Conservation (phyloP, 306 rosid species). For the Gastrolobium villosum region DNA sequence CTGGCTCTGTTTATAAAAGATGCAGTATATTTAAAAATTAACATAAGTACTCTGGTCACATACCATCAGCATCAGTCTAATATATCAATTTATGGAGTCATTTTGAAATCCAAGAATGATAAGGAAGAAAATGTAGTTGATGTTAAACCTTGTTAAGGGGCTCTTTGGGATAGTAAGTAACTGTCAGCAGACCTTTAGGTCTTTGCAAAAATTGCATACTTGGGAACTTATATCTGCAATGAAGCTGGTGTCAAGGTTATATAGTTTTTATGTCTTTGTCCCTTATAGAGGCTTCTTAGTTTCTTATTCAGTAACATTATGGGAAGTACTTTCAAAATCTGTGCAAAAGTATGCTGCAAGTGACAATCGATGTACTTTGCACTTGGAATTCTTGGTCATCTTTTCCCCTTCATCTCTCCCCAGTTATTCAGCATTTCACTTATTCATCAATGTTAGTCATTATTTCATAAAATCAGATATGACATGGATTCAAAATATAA, state of each 20-base stretch:
- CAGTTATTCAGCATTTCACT: background rate
- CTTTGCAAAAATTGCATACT: background rate
- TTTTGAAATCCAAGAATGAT: background rate
- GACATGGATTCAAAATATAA: background rate
- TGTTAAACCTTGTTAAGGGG: background rate
- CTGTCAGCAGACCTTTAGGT: slow-evolving; percentile 12
- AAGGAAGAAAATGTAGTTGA: background rate
- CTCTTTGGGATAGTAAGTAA: slow-evolving; percentile 1
- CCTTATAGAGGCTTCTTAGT: slow-evolving; percentile 2
- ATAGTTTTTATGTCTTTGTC: slow-evolving; percentile 11
- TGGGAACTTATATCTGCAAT: background rate
- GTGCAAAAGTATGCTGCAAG: background rate
- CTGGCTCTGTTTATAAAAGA: no score
- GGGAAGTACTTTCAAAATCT: slow-evolving; percentile 26
- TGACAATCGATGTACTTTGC: background rate
- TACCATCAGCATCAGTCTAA: background rate
- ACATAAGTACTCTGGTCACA: no score
- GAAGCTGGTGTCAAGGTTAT: slow-evolving; percentile 8
- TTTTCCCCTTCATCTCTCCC: background rate
- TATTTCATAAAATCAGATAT: background rate
- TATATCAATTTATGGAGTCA: slow-evolving; percentile 9
- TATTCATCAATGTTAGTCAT: slow-evolving; percentile 42
- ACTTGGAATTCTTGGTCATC: background rate
- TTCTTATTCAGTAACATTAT: background rate
- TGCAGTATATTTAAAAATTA: no score